Percentiles rank a stretch among this genome's conserved stretches.
Conservation (phyloP, 2,329 filamentous ascomycete genomes). For the Niveomyces coronatus region DNA sequence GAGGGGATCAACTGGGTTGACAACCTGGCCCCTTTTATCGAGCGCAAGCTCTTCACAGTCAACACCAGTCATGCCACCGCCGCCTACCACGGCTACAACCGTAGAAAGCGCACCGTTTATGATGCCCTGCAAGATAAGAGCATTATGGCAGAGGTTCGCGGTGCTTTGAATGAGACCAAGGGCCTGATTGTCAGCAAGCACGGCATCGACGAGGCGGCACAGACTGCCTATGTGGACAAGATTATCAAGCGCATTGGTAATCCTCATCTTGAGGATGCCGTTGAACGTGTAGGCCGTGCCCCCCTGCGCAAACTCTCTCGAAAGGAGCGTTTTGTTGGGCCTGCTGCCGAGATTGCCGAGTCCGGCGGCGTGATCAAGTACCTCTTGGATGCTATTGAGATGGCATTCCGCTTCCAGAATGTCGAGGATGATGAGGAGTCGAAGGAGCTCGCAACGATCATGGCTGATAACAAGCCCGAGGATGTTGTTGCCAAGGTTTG, state of each 20-base stretch:
- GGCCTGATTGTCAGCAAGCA: conserved; percentile 81
- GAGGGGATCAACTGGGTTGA: conserved; percentile 89
- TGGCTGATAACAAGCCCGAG: conserved; percentile 62
- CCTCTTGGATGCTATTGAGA: conserved; percentile 76
- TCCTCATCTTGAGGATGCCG: conserved; percentile 81
- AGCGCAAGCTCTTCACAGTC: conserved; percentile 98
- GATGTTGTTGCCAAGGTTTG: conserved; percentile 73
- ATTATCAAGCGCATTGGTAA: conserved; percentile 92
- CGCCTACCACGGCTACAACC: conserved; percentile 87
- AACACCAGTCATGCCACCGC: conserved; percentile 96
- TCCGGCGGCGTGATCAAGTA: conserved; percentile 60
- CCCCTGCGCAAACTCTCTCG: conserved; percentile 88
- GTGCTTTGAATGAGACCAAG: conserved; percentile 76
- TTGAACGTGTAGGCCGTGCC: conserved; percentile 90
- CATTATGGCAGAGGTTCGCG: conserved; percentile 70
- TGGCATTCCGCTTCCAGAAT: conserved; percentile 91
- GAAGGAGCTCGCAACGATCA: conserved; percentile 71
- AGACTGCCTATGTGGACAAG: conserved; percentile 79
- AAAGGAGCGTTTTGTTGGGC: conserved; percentile 93
- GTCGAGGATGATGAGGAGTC: conserved; percentile 89
- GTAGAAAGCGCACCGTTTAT: conserved; percentile 77
- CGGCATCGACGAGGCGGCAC: conserved; percentile 61
- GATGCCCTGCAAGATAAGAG: conserved; percentile 74
- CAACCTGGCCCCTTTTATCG: conserved; percentile 87
- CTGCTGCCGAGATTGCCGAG: conserved; percentile 82